phyloP scores from a whole-genome alignment of 2,329 filamentous ascomycete species.

The Sporothrix globosa region DNA sequence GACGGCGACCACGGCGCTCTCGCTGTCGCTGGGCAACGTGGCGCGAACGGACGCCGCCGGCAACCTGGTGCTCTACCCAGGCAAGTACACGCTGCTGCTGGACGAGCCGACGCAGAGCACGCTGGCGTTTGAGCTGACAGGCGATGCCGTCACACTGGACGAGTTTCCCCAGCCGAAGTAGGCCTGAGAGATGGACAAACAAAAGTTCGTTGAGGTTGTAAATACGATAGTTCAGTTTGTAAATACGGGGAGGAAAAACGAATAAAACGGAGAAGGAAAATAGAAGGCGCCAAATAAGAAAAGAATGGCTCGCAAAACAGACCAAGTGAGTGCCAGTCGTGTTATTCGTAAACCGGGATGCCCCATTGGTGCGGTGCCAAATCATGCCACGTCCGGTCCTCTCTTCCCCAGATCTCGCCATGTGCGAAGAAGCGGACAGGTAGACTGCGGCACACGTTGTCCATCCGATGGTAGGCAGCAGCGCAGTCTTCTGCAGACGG shows the following conservation, averaged over 20 bases:
- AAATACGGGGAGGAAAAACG: neutral
- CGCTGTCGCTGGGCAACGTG: conserved; percentile 53
- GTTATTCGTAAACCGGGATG: neutral
- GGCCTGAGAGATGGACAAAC: too few species aligned
- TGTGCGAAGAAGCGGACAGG: neutral
- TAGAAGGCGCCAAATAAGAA: neutral
- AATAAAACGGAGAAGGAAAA: neutral
- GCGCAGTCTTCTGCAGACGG: too few species aligned
- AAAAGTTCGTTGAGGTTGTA: neutral
- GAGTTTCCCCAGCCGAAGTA: conserved; percentile 35
- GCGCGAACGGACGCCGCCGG: conserved; percentile 55
- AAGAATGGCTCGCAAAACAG: neutral
- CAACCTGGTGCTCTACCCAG: conserved; percentile 57
- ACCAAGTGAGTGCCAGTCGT: neutral
- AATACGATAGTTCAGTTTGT: neutral
- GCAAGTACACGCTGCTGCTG: conserved; percentile 53
- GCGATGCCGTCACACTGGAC: conserved; percentile 49
- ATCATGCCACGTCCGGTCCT: conserved; percentile 16
- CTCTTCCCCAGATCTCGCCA: conserved; percentile 9
- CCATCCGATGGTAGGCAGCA: too few species aligned
- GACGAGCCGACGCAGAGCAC: conserved; percentile 50
- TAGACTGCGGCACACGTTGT: neutral
- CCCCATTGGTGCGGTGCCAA: neutral
- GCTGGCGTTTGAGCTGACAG: conserved; percentile 53
- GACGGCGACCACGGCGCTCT: conserved; percentile 44